Evolutionary conservation across 1,284 basidiomycete species (phyloP).

Genomic region (Melampsora larici-populina): DNA sequence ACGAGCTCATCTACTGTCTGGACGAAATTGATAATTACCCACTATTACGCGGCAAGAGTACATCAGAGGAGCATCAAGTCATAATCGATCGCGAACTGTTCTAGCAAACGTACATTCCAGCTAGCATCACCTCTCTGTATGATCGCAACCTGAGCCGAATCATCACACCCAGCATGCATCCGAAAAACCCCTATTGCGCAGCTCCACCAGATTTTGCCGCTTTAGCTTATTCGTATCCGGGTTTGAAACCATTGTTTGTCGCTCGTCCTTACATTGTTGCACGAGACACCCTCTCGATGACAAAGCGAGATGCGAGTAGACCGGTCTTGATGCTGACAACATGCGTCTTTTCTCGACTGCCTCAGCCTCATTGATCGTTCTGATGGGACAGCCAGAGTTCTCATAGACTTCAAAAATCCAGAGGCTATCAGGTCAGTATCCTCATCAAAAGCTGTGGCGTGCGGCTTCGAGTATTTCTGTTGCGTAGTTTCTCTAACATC

Average conservation of each 20-base stretch:
- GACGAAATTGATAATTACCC: too few relatives aligned
- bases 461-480: neutral
- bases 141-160: too few relatives aligned
- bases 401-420: conserved; percentile 71
- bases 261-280: conserved; percentile 33
- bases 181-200: conserved; percentile 54
- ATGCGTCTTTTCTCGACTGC: conserved; percentile 46
- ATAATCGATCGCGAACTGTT: too few relatives aligned
- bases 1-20: too few relatives aligned
- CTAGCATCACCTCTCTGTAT: too few relatives aligned
- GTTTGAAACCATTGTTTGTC: conserved; percentile 65
- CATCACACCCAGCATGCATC: conserved; percentile 51
- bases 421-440: conserved; percentile 64
- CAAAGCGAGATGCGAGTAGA: neutral
- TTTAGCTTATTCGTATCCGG: conserved; percentile 63
- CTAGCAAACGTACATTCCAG: too few relatives aligned
- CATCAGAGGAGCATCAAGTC: too few relatives aligned
- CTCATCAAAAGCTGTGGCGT: conserved; percentile 3
- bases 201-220: conserved; percentile 64
- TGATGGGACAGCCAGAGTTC: conserved; percentile 52
- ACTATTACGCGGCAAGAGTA: too few relatives aligned
- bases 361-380: neutral
- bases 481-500: neutral
- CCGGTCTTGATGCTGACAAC: neutral
- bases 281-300: conserved; percentile 19